Evolutionary conservation across 805 yeast species (phyloP).

Genomic region (Kodamaea jinghongensis): DNA sequence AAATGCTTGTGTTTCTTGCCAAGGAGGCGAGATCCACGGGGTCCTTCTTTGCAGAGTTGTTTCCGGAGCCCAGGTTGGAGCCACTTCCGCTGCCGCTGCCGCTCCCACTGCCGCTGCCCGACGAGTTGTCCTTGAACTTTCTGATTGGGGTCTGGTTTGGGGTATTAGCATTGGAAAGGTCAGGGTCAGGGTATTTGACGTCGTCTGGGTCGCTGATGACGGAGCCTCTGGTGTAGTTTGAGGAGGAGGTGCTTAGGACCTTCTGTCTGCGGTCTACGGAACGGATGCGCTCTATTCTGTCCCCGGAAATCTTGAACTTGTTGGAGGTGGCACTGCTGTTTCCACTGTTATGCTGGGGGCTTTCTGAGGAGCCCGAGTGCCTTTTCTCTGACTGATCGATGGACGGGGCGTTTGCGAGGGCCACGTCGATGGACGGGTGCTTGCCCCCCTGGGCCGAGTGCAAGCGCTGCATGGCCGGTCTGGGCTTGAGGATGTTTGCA

Average conservation of each 20-base stretch:
- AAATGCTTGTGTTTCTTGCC: slow-evolving; percentile 3
- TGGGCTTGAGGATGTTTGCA: slow-evolving; percentile 3
- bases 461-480: not conserved
- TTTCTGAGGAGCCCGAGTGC: slow-evolving; percentile 8
- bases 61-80: slow-evolving; percentile 3
- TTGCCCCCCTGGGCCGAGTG: slow-evolving; percentile 1
- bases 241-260: slow-evolving; percentile 18
- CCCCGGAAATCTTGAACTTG: slow-evolving; percentile 14
- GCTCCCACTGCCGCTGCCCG: not conserved
- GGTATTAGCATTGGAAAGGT: slow-evolving; percentile 14
- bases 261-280: slow-evolving; percentile 11
- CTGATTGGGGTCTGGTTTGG: slow-evolving; percentile 11
- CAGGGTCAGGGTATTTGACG: slow-evolving; percentile 23
- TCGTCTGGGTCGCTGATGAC: slow-evolving; percentile 14
- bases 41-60: slow-evolving; percentile 2
- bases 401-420: slow-evolving; percentile 8
- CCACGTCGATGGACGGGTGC: slow-evolving; percentile 12
- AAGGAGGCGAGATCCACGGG: slow-evolving; percentile 2
- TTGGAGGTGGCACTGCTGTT: slow-evolving; percentile 9
- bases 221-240: slow-evolving; percentile 16
- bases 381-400: slow-evolving; percentile 9
- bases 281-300: slow-evolving; percentile 12
- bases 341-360: slow-evolving; percentile 8
- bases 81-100: slow-evolving; percentile 1
- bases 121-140: not conserved